Evolutionary conservation across 2,329 filamentous ascomycete genomes (phyloP), one percentile per base, ranked within the genome.

Genomic region (Tolypocladium cylindrosporum): DNA sequence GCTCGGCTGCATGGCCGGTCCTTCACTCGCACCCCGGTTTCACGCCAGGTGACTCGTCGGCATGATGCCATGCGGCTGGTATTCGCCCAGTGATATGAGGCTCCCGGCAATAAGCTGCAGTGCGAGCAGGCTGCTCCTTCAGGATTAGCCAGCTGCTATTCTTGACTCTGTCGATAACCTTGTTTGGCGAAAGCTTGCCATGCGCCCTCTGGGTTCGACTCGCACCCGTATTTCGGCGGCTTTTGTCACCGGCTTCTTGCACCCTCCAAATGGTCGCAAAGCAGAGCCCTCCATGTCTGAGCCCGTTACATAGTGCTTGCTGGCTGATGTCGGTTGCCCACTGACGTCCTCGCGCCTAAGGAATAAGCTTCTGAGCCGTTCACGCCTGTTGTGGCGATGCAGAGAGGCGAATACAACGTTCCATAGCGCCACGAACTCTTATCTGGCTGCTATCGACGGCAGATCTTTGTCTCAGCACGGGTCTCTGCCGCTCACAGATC

Each of bases 81-180:
- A 36, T 36, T 51, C 27, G 48, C 27, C 13, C 45, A 19, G 48
- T 34, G 16, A 34, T 37, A 37, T 36, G 48, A 51, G 48, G 48
- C 48, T 51, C 48, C 48, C 31, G n/a, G 45, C 31, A 13, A 24
- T 14, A 21, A n/a, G 27, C 48, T 36, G 48, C 48, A 51, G 9
- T 36, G 48, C 19, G 24, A 31, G 27, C 14, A 54, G 24, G 24
- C 8, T 16, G 31, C 59, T 37, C 37, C 45, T 55, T 53, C 21
- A n/a, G 59, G 57, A 21, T 54, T 64, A 63, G 62, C 55, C 55
- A 34, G 55, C 48, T 63, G n/a, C 62, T 64, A 63, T 64, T 63
- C 61, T 62, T 55, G 53, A 51, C 48, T 36, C 19, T 11, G 9
- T 31, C 48, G 48, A 51, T 36, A 36, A 36, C 31, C 31, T 36